Conservation (phyloP, 495 filamentous ascomycete species). For the Monascus purpureus region DNA sequence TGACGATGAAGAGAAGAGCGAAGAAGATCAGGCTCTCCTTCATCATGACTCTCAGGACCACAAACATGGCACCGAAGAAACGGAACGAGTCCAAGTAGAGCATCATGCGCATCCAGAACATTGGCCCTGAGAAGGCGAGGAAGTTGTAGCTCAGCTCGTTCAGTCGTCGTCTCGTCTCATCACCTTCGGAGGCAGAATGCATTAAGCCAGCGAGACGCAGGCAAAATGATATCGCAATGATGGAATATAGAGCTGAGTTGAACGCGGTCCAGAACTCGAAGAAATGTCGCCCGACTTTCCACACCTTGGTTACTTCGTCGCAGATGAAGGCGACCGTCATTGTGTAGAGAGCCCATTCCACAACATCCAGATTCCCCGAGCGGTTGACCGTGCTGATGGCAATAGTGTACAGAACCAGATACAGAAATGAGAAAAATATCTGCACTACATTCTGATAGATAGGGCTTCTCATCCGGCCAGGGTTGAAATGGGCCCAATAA, state of each 20-base stretch:
- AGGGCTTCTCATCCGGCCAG: slow-evolving; percentile 84
- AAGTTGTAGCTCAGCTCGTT: slow-evolving; percentile 87
- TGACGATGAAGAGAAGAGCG: slow-evolving; percentile 71
- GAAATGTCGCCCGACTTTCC: slow-evolving; percentile 82
- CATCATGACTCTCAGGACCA: slow-evolving; percentile 98
- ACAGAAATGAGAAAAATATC: slow-evolving; percentile 70
- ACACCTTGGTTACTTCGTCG: slow-evolving; percentile 76
- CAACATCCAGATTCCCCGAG: slow-evolving; percentile 65
- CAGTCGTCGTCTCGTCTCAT: slow-evolving; percentile 43
- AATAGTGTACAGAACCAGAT: slow-evolving; percentile 69
- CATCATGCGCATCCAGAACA: slow-evolving; percentile 93
- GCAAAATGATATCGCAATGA: slow-evolving; percentile 64
- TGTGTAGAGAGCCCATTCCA: slow-evolving; percentile 72
- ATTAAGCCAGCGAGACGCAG: slow-evolving; percentile 63
- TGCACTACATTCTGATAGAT: slow-evolving; percentile 84
- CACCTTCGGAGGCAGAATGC: slow-evolving; percentile 36
- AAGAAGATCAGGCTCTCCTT: slow-evolving; percentile 97
- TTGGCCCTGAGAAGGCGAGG: slow-evolving; percentile 75
- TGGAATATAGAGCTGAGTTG: slow-evolving; percentile 65
- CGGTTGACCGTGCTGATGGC: slow-evolving; percentile 88
- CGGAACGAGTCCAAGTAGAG: slow-evolving; percentile 87
- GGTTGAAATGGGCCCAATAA: slow-evolving; percentile 75
- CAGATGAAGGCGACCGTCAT: slow-evolving; percentile 90
- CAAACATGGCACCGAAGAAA: slow-evolving; percentile 97
- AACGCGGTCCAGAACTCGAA: slow-evolving; percentile 93